Evolutionary conservation across 768 basidiomycete species (phyloP).

Genomic region (Lactarius sp.): DNA sequence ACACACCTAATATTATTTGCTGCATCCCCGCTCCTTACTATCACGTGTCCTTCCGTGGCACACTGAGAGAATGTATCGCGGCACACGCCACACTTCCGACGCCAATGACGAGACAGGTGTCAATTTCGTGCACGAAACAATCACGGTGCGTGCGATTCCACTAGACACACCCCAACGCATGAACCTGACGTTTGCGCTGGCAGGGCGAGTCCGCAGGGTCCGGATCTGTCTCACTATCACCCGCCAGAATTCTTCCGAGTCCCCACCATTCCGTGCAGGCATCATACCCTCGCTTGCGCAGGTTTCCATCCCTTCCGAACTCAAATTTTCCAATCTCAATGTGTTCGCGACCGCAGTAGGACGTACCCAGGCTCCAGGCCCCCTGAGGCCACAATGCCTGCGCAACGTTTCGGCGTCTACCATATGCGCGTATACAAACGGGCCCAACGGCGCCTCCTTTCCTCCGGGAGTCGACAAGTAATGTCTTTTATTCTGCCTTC

Average conservation of each 20-base stretch:
- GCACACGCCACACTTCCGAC: no score
- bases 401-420: no score
- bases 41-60: no score
- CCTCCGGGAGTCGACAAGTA: slow-evolving; percentile 10
- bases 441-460: neutral
- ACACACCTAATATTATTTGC: slow-evolving; percentile 15
- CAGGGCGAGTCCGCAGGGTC: slow-evolving; percentile 3
- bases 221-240: slow-evolving; percentile 2
- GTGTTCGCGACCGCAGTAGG: slow-evolving; percentile 15
- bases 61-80: no score
- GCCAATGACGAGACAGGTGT: no score
- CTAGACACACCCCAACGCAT: no score
- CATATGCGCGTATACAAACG: no score
- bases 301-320: neutral
- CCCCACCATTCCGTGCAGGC: neutral
- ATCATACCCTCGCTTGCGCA: no score
- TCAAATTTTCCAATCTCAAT: slow-evolving; percentile 2
- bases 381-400: slow-evolving; percentile 24
- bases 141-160: slow-evolving; percentile 23
- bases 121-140: slow-evolving; percentile 17
- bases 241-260: neutral
- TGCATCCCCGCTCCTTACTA: neutral
- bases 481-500: neutral
- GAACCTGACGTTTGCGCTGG: no score
- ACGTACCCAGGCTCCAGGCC: slow-evolving; percentile 25